Percentiles rank a stretch among this genome's conserved stretches.
These are phyloP conservation scores for Aulographum hederae DNA, from an alignment of 2,329 filamentous ascomycete genomes.

Conservation along the genomic window DNA sequence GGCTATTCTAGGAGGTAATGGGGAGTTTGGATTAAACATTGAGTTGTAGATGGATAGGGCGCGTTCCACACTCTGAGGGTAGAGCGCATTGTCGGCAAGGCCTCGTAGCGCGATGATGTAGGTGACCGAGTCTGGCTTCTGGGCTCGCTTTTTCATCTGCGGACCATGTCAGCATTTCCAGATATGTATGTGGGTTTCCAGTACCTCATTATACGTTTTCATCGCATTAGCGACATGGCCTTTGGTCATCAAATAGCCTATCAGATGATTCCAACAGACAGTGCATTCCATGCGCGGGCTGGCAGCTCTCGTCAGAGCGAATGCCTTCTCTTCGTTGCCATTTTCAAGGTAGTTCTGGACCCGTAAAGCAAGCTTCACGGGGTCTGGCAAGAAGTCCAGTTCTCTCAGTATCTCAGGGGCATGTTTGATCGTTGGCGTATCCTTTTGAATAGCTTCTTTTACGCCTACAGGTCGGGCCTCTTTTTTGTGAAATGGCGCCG, in stretches of 20 bases:
- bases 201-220: conserved; percentile 69
- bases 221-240: conserved; percentile 45
- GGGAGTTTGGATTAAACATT: conserved; percentile 44
- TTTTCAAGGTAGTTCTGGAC: no score
- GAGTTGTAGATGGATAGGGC: conserved; percentile 62
- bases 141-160: conserved; percentile 86
- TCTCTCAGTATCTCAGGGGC: no score
- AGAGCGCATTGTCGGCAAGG: conserved; percentile 41
- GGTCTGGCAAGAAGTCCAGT: no score
- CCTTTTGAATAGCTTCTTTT: no score
- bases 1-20: conserved; percentile 53
- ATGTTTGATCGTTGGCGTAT: no score
- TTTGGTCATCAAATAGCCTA: conserved; percentile 49
- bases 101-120: conserved; percentile 72
- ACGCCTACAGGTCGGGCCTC: no score
- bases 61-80: conserved; percentile 42
- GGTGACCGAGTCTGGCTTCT: conserved; percentile 63
- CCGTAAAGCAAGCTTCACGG: no score
- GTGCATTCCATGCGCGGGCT: conserved; percentile 44
- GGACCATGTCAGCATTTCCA: conserved; percentile 7
- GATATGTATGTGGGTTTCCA: conserved; percentile 6
- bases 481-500: no score
- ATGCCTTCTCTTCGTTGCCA: no score
- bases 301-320: conserved; percentile 43
- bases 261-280: conserved; percentile 78